Conservation (phyloP, 139 green algal species). For the Micractinium conductrix region DNA sequence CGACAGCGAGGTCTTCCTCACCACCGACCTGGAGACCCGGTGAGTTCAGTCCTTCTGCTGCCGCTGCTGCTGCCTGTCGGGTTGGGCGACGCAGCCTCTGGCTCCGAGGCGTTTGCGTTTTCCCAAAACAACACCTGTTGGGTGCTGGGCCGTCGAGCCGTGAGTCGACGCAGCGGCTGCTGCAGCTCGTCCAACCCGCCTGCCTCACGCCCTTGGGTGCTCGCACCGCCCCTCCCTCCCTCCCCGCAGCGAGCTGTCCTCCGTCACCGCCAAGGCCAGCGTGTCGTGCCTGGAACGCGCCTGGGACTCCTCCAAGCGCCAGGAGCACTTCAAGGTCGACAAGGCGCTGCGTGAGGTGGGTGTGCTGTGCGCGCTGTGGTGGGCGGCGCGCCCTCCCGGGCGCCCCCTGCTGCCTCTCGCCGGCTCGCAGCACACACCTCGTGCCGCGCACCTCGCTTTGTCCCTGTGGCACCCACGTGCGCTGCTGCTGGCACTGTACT, state of each 20-base stretch:
- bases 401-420: not conserved
- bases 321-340: constrained; percentile 59
- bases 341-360: constrained; percentile 40
- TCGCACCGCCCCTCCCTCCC: not conserved
- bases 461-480: too few species aligned
- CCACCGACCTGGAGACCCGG: constrained; percentile 46
- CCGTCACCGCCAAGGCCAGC: constrained; percentile 35
- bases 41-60: too few species aligned
- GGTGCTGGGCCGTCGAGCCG: too few species aligned
- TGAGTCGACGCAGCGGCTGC: too few species aligned
- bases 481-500: too few species aligned
- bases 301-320: constrained; percentile 48
- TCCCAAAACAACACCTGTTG: too few species aligned
- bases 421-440: not conserved
- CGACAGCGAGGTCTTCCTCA: constrained; percentile 87
- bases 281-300: constrained; percentile 44
- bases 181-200: too few species aligned
- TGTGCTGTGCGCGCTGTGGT: not conserved
- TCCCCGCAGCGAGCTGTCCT: constrained; percentile 31
- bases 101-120: too few species aligned
- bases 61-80: too few species aligned
- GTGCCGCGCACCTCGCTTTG: too few species aligned
- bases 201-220: not conserved
- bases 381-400: too few species aligned
- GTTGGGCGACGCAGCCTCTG: too few species aligned